Conservation (phyloP, 2,329 filamentous ascomycete species). For the Dryadomyces quercivorus region DNA sequence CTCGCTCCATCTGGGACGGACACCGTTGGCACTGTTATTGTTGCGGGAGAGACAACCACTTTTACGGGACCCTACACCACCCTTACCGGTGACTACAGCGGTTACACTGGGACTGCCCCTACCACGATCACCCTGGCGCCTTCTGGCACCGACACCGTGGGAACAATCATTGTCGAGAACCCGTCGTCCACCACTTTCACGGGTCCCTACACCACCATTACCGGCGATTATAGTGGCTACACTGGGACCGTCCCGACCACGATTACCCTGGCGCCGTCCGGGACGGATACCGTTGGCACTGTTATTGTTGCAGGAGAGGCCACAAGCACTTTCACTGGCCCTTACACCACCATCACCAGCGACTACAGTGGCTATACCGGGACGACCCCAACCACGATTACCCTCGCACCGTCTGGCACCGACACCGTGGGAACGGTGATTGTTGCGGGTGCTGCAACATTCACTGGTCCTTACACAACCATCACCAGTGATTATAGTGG, state of each 20-base stretch:
- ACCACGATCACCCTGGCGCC: constrained; percentile 3
- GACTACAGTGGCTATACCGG: constrained; percentile 6
- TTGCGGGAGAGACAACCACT: not conserved
- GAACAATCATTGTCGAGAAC: not conserved
- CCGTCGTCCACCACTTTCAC: not conserved
- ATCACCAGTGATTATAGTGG: not conserved
- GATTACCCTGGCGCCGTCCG: constrained; percentile 6
- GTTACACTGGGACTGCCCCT: not conserved
- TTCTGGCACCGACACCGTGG: constrained; percentile 37
- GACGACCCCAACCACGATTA: constrained; percentile 2
- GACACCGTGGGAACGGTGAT: constrained; percentile 9
- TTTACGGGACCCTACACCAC: constrained; percentile 4
- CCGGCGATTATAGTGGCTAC: too few relatives aligned
- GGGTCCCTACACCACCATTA: constrained; percentile 11
- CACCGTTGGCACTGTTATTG: not conserved
- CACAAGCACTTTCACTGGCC: constrained; percentile 2
- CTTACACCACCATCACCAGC: constrained; percentile 8
- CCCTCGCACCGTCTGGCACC: constrained; percentile 5
- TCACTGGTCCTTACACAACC: constrained; percentile 3
- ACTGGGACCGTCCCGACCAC: constrained; percentile 8
- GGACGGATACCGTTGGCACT: not conserved
- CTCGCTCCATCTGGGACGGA: constrained; percentile 1
- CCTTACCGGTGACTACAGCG: not conserved
- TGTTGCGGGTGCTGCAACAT: constrained; percentile 1
- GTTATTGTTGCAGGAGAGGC: not conserved